Conservation (phyloP, 768 basidiomycete genomes). For the Tremella mesenterica region DNA sequence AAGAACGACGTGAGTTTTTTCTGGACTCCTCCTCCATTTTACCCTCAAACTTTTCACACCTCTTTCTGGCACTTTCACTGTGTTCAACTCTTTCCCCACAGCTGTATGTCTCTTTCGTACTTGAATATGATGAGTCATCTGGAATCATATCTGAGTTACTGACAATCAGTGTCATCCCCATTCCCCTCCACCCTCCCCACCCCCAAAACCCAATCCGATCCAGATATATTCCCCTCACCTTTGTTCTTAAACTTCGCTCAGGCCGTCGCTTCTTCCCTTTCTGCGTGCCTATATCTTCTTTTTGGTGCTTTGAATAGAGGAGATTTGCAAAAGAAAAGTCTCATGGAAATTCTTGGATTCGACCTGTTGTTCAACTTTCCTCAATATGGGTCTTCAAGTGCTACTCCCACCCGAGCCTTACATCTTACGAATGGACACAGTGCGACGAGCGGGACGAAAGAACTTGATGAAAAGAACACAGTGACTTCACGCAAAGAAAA, state of each 20-base stretch:
- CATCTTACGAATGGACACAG: not conserved
- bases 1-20: slow-evolving; percentile 67
- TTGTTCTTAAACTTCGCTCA: slow-evolving; percentile 41
- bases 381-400: no score
- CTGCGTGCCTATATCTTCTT: slow-evolving; percentile 30
- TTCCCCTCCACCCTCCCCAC: slow-evolving; percentile 25
- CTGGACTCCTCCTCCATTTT: not conserved
- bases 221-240: slow-evolving; percentile 41
- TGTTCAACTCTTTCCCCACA: not conserved
- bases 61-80: not conserved
- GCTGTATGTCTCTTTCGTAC: not conserved
- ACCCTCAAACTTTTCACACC: not conserved
- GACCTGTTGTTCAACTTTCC: not conserved
- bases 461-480: not conserved
- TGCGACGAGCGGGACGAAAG: not conserved
- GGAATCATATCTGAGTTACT: not conserved
- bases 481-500: not conserved
- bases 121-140: not conserved
- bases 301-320: slow-evolving; percentile 27
- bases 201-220: slow-evolving; percentile 11
- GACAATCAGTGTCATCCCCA: slow-evolving; percentile 32
- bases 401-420: not conserved
- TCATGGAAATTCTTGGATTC: slow-evolving; percentile 18
- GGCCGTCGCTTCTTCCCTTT: slow-evolving; percentile 34
- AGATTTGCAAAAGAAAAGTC: slow-evolving; percentile 1